These are phyloP conservation scores for Elaeis guineensis DNA, from an alignment of 176 grass and related monocot genomes.

Conservation along the genomic window DNA sequence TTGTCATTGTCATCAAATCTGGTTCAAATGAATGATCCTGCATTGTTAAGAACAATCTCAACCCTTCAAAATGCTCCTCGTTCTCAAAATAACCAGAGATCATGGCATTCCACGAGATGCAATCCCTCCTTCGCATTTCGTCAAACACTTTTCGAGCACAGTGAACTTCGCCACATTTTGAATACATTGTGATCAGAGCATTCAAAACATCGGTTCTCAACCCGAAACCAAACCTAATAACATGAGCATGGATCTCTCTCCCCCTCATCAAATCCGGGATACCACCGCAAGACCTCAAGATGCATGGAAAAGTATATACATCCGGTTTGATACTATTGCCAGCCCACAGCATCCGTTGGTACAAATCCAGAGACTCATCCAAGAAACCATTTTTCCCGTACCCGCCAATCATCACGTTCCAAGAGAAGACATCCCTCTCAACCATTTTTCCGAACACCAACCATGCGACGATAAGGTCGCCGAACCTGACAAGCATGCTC, in stretches of 20 bases:
- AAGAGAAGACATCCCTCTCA: conserved; percentile 69
- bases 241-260: conserved; percentile 74
- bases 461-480: conserved; percentile 55
- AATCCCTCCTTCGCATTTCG: conserved; percentile 41
- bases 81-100: conserved; percentile 79
- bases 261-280: conserved; percentile 51
- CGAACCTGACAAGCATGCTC: conserved; percentile 64
- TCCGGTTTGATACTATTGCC: conserved; percentile 43
- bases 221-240: conserved; percentile 54
- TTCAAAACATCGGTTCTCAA: conserved; percentile 56
- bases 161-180: conserved; percentile 49
- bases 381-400: conserved; percentile 77
- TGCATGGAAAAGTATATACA: conserved; percentile 80
- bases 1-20: conserved; percentile 65
- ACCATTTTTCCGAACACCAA: conserved; percentile 82
- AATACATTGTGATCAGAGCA: conserved; percentile 79
- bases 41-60: conserved; percentile 70
- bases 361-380: conserved; percentile 71
- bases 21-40: conserved; percentile 55
- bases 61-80: conserved; percentile 27
- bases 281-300: conserved; percentile 65
- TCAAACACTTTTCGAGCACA: conserved; percentile 69
- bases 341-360: conserved; percentile 86
- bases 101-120: conserved; percentile 92
- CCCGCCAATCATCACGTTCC: conserved; percentile 83